phyloP scores from a whole-genome alignment of 1,284 basidiomycete genomes.

The Papiliotrema nemorosa region DNA sequence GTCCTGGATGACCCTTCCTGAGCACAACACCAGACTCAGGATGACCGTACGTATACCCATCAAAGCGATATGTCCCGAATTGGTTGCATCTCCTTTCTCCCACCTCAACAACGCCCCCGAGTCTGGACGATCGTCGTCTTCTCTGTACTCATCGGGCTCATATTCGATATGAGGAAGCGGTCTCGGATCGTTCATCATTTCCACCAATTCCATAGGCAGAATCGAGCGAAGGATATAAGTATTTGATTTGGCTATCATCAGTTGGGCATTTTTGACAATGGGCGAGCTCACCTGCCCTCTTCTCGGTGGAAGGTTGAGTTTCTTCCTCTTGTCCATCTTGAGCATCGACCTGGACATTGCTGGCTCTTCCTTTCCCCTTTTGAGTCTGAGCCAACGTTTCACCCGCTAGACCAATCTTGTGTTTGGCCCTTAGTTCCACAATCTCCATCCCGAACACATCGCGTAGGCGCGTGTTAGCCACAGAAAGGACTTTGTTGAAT shows the following conservation, averaged over 20 bases:
- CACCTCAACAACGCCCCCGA: slow-evolving; percentile 42
- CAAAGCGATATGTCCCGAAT: slow-evolving; percentile 31
- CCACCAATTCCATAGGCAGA: slow-evolving; percentile 27
- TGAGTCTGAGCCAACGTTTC: slow-evolving; percentile 10
- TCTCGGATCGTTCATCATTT: slow-evolving; percentile 23
- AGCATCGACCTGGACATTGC: slow-evolving; percentile 1
- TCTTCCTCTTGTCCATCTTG: slow-evolving; percentile 19
- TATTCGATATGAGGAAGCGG: slow-evolving; percentile 22
- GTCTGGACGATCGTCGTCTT: slow-evolving; percentile 21
- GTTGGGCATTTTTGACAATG: background rate
- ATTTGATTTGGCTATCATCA: slow-evolving; percentile 15
- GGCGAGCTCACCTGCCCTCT: slow-evolving; percentile 16
- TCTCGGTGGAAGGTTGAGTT: slow-evolving; percentile 3
- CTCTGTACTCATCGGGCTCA: slow-evolving; percentile 7
- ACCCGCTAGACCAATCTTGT: slow-evolving; percentile 16
- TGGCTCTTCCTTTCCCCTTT: slow-evolving; percentile 25
- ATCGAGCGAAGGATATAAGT: slow-evolving; percentile 41
- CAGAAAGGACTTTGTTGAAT: slow-evolving; percentile 27
- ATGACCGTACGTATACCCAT: slow-evolving; percentile 46
- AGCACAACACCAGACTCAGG: slow-evolving; percentile 39
- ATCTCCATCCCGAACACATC: slow-evolving; percentile 44
- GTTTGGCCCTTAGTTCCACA: slow-evolving; percentile 32
- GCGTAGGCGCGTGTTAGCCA: slow-evolving; percentile 30
- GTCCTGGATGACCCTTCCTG: slow-evolving; percentile 34
- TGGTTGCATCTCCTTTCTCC: slow-evolving; percentile 43